Conservation (phyloP, 257 asterid species). For the Echites panduratus region DNA sequence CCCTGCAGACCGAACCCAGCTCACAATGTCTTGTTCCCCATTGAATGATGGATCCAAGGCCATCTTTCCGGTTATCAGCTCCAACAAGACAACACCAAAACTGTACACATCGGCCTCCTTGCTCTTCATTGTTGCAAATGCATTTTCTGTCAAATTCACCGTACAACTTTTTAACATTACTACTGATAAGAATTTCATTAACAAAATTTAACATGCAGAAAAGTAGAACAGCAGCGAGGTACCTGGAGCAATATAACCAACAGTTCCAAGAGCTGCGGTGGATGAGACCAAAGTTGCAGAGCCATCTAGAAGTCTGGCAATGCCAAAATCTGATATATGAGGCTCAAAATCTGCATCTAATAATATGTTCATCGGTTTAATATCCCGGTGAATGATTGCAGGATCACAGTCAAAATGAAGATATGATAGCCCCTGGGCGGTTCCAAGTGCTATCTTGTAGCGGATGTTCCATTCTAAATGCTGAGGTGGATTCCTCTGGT, state of each 20-base stretch:
- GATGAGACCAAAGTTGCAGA: conserved; percentile 34
- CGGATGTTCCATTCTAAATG: conserved; percentile 53
- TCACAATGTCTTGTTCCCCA: conserved; percentile 38
- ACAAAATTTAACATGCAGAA: not conserved
- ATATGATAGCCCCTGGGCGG: conserved; percentile 68
- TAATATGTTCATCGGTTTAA: conserved; percentile 72
- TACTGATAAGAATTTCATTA: not conserved
- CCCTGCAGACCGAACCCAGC: conserved; percentile 48
- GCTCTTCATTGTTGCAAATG: conserved; percentile 43
- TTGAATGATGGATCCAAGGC: conserved; percentile 46
- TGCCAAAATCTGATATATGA: conserved; percentile 79
- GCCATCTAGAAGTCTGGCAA: conserved; percentile 71
- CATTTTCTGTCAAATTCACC: conserved; percentile 42
- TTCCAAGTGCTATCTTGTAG: conserved; percentile 62
- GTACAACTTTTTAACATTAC: not conserved
- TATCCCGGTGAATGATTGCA: conserved; percentile 63
- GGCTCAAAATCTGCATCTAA: conserved; percentile 74
- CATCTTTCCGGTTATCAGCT: conserved; percentile 58
- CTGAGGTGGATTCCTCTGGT: conserved; percentile 30
- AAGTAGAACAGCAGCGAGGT: not conserved
- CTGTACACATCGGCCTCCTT: conserved; percentile 71
- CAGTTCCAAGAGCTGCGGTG: conserved; percentile 50
- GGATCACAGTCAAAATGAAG: conserved; percentile 87
- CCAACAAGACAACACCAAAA: conserved; percentile 68
- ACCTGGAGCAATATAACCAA: conserved; percentile 90